Evolutionary conservation across 192 early-diverging fungal genomes (phyloP), one percentile per base, ranked within the genome.

Genomic region (Umbelopsis sp.): DNA sequence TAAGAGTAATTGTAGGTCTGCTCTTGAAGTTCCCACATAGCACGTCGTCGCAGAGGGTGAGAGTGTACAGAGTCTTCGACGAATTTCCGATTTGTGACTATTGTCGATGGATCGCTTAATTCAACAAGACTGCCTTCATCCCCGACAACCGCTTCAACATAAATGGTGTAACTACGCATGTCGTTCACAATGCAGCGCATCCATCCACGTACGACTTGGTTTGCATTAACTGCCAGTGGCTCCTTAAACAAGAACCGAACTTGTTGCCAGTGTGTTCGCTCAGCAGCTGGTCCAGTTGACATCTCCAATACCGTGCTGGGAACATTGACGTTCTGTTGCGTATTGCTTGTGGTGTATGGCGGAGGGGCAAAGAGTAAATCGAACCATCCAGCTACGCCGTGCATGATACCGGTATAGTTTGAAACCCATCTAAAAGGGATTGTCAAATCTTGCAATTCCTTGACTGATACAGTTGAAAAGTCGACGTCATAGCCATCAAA

Each of bases 231-330:
- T 0, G 95, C 97, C 31, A 99, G 77, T 10, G 97, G 97, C 80
- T 97, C 95, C 75, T 91, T 91, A 34, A 97, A 88, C 68, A 99
- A 71, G 79, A 99, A 91, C 10, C 97, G 90, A 20, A 96, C 94
- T 79, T 99, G 97, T 73, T 98, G 97, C 97, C 97, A 99, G 76
- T 99, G 97, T 7, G 97, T 99, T 6, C 90, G 89, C 44, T 96
- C 93, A 3, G 94, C 88, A 31, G 85, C 71, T 6, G 97, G 97
- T 8, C 86, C 84, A 8, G 97, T 99, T 8, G 93, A 92, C 86
- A 99, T 92, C n/a, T 82, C 71, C 17, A 87, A 75, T n/a, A 88
- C 86, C 44, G 89, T 85, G 56, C 56, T 34, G 10, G 56, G 56
- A 20, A 20, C 56, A 20, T 62, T 62, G 9, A 34, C 2, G 31